Evolutionary conservation across 2,329 filamentous ascomycete genomes (phyloP), one percentile per base, ranked within the genome.

Genomic region (Leptographium radiaticola): DNA sequence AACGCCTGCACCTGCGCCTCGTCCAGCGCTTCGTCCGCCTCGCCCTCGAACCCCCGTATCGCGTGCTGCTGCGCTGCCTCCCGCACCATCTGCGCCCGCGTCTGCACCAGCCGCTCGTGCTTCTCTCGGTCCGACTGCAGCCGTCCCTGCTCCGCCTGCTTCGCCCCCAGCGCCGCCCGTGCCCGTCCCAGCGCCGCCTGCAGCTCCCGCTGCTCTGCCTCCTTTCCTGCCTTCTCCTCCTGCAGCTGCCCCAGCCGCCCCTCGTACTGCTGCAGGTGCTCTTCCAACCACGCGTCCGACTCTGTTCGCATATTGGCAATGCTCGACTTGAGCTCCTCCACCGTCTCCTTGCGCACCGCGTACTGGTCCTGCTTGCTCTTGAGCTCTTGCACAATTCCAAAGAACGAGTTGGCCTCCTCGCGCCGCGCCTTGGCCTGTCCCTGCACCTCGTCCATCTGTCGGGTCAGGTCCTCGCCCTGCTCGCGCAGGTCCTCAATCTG

Each of bases 91-190:
- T 78, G 75, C 62, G 84, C 76, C 42, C 91, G 85, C 46, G 79
- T 73, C 60, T 80, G 74, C 4, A 95, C 66, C 59, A 96, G 87
- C 5, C 85, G 80, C 64, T 96, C 88, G 64, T 93, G 88, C 62
- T 86, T 87, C 57, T 87, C 84, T 69, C 91, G 89, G 64, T 95
- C 85, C 2, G 90, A 91, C 66, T 93, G 81, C 60, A 85, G 83
- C 60, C 84, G 87, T 45, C 91, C 91, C 61, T 81, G 76, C 60
- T 89, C 84, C 1, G 78, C 71, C 40, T 79, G 71, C 61, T 81
- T 81, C 25, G 64, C 60, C 0, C 76, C 75, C 44, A 79, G 66
- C 6, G 73, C 66, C 40, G 65, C 70, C 38, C 77, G 75, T 9
- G 71, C 68, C 5, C 67, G 58, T 2, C 66, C 64, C 13, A 81